These are phyloP conservation scores for Tagetes erecta DNA, from an alignment of 129 eudicot genomes.

Conservation along the genomic window DNA sequence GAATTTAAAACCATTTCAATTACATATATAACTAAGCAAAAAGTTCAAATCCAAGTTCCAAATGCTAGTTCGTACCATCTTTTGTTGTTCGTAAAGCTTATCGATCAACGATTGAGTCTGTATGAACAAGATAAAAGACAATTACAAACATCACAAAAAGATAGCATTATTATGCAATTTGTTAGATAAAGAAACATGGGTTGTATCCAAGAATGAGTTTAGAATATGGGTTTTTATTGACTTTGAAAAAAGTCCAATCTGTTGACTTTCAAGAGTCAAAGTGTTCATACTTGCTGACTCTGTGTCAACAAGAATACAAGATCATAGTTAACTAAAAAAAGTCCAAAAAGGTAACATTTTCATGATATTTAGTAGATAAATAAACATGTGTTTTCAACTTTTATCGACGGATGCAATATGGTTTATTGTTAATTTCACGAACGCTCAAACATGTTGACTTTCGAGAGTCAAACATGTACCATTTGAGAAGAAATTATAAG, in stretches of 20 bases:
- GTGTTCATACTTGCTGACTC: slow-evolving; percentile 34
- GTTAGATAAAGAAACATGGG: slow-evolving; percentile 14
- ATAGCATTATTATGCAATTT: neutral
- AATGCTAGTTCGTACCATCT: slow-evolving; percentile 37
- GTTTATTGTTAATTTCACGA: neutral
- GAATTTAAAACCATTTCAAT: neutral
- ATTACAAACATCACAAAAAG: slow-evolving; percentile 17
- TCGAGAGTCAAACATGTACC: slow-evolving; percentile 6
- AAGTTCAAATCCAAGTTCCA: neutral
- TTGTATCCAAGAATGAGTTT: neutral
- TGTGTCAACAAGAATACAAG: slow-evolving; percentile 29
- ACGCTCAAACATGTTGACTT: slow-evolving; percentile 6
- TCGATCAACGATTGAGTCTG: slow-evolving; percentile 59
- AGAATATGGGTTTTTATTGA: slow-evolving; percentile 5
- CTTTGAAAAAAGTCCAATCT: neutral
- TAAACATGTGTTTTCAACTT: neutral
- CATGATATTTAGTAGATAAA: neutral
- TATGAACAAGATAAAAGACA: slow-evolving; percentile 13
- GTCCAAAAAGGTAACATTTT: neutral
- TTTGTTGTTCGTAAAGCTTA: slow-evolving; percentile 54
- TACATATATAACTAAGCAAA: neutral
- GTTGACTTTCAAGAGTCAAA: slow-evolving; percentile 12
- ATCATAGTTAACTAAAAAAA: neutral
- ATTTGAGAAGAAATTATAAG: slow-evolving; percentile 18
- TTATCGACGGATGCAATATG: neutral